Evolutionary conservation across 148 eudicot species (phyloP).

Genomic region (Rhododendron vialii): DNA sequence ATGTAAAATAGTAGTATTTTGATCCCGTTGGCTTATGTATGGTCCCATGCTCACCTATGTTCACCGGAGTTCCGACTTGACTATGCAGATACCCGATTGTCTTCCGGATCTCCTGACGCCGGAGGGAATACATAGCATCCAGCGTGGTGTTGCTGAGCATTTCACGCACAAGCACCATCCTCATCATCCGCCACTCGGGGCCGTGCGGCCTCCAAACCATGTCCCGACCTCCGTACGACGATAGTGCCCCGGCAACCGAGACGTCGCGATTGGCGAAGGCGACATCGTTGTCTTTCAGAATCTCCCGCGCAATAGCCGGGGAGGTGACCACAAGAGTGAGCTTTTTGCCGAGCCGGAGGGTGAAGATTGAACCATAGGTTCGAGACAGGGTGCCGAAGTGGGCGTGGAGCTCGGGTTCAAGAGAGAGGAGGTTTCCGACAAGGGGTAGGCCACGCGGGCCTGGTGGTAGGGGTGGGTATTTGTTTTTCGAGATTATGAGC

Average conservation of each 20-base stretch:
- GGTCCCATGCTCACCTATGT: conserved; percentile 20
- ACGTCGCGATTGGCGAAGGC: neutral
- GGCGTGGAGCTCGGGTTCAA: neutral
- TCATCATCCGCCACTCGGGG: neutral
- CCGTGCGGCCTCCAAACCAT: neutral
- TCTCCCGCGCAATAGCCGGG: neutral
- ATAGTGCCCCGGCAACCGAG: too few species aligned
- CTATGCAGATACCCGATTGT: neutral
- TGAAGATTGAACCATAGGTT: neutral
- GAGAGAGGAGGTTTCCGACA: neutral
- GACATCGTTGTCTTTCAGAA: neutral
- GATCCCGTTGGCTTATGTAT: too few species aligned
- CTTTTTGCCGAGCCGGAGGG: neutral
- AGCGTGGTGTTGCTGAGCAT: neutral
- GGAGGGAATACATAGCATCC: neutral
- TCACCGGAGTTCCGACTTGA: neutral
- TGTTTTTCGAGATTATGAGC: neutral
- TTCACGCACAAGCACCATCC: neutral
- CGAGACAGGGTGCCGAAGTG: neutral
- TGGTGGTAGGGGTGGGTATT: neutral
- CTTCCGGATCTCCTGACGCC: neutral
- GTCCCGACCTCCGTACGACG: neutral
- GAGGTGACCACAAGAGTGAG: neutral
- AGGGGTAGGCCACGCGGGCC: neutral
- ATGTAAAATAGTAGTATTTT: too few species aligned